phyloP scores from a whole-genome alignment of 2,329 filamentous ascomycete genomes.

The Chaetomiaceae sp. region DNA sequence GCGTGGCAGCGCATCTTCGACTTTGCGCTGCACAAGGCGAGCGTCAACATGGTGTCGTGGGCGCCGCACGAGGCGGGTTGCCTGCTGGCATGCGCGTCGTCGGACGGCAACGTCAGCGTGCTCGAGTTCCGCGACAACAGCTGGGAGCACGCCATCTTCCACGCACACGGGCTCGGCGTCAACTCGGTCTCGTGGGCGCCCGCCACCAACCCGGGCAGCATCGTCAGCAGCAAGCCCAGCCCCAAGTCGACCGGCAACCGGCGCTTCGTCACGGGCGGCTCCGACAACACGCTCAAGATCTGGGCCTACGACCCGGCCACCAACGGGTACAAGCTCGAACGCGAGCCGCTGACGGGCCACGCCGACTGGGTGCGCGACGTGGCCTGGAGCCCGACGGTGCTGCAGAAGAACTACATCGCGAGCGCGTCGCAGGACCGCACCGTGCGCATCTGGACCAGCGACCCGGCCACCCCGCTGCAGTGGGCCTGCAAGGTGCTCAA shows the following conservation, averaged over 20 bases:
- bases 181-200: slow-evolving; percentile 97
- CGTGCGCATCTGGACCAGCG: slow-evolving; percentile 91
- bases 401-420: slow-evolving; percentile 95
- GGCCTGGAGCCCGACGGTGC: slow-evolving; percentile 89
- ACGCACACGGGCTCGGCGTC: slow-evolving; percentile 86
- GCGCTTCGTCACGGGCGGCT: slow-evolving; percentile 90
- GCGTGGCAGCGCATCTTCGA: slow-evolving; percentile 86
- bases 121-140: slow-evolving; percentile 96
- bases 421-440: slow-evolving; percentile 95
- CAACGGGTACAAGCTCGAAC: slow-evolving; percentile 56
- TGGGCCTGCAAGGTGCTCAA: slow-evolving; percentile 83
- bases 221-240: slow-evolving; percentile 65
- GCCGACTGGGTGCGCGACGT: slow-evolving; percentile 97
- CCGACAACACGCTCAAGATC: slow-evolving; percentile 88
- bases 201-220: slow-evolving; percentile 72
- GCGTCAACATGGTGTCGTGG: slow-evolving; percentile 95
- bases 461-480: slow-evolving; percentile 57
- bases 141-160: slow-evolving; percentile 85
- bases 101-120: slow-evolving; percentile 87
- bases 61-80: slow-evolving; percentile 95
- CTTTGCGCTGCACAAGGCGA: slow-evolving; percentile 88
- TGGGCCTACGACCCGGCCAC: slow-evolving; percentile 72
- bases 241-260: slow-evolving; percentile 58
- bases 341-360: slow-evolving; percentile 68
- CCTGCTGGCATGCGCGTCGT: slow-evolving; percentile 87